These are phyloP conservation scores for Neurospora discreta DNA, from an alignment of 495 filamentous ascomycete genomes.

Conservation along the genomic window DNA sequence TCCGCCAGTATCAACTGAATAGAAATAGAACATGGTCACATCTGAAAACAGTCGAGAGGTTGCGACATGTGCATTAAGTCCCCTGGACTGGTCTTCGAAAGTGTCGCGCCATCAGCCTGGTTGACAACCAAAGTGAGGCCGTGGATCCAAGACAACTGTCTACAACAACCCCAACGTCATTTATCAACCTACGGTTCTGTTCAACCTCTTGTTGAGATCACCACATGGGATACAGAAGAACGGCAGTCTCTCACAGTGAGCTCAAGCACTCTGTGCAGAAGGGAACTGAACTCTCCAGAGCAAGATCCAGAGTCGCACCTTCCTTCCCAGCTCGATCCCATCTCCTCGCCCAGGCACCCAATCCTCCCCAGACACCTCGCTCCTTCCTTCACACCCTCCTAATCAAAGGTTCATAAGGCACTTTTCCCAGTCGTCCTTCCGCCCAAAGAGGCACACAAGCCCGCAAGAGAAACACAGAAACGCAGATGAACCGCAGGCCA, in stretches of 20 bases:
- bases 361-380: background rate
- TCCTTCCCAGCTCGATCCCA: background rate
- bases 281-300: too few species aligned
- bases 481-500: background rate
- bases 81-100: background rate
- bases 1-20: background rate
- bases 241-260: background rate
- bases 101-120: background rate
- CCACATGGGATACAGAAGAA: background rate
- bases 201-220: too few species aligned
- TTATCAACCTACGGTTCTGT: too few species aligned
- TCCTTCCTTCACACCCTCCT: background rate
- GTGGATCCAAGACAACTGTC: background rate
- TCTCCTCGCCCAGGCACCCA: background rate
- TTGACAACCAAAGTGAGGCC: background rate
- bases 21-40: background rate
- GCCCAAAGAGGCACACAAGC: background rate
- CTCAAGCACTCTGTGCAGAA: background rate
- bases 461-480: background rate
- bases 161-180: background rate
- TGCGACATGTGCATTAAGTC: background rate
- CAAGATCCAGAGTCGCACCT: background rate
- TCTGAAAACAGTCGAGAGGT: background rate
- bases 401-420: background rate
- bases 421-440: background rate